These are phyloP conservation scores for Gossypium stocksii DNA, from an alignment of 345 rosid genomes.

Conservation along the genomic window DNA sequence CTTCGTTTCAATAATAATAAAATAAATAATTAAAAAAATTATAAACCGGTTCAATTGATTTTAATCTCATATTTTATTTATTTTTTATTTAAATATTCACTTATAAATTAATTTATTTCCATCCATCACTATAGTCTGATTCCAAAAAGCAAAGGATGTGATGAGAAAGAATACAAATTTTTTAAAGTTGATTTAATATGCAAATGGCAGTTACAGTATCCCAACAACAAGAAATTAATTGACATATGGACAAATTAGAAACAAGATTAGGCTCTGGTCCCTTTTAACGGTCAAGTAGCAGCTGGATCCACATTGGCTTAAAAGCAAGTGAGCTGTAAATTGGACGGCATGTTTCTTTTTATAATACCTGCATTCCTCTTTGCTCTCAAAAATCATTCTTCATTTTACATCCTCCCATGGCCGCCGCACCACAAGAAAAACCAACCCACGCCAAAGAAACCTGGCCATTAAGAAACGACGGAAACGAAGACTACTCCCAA, in stretches of 20 bases:
- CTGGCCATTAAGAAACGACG: conserved; percentile 1
- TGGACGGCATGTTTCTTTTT: neutral
- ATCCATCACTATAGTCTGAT: too few species aligned
- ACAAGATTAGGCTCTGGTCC: neutral
- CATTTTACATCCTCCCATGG: neutral
- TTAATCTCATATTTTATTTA: neutral
- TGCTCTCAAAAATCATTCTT: neutral
- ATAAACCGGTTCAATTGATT: too few species aligned
- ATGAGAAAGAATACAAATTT: too few species aligned
- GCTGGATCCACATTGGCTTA: neutral
- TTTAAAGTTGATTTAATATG: too few species aligned
- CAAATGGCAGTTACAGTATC: neutral
- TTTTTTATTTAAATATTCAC: too few species aligned
- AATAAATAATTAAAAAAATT: too few species aligned
- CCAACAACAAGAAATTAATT: neutral
- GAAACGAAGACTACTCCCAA: conserved; percentile 6
- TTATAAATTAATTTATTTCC: too few species aligned
- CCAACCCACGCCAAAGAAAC: neutral
- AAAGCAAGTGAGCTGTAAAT: neutral
- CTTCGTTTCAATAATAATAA: too few species aligned
- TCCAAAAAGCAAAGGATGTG: too few species aligned
- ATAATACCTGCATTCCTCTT: neutral
- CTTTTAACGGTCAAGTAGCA: neutral
- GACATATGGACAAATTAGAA: neutral
- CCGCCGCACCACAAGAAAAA: neutral